A percentile compares a stretch with the other conserved stretches of the same genome.
Conservation (phyloP, 352 stramenopile genomes). For the Phytophthora citrophthora region DNA sequence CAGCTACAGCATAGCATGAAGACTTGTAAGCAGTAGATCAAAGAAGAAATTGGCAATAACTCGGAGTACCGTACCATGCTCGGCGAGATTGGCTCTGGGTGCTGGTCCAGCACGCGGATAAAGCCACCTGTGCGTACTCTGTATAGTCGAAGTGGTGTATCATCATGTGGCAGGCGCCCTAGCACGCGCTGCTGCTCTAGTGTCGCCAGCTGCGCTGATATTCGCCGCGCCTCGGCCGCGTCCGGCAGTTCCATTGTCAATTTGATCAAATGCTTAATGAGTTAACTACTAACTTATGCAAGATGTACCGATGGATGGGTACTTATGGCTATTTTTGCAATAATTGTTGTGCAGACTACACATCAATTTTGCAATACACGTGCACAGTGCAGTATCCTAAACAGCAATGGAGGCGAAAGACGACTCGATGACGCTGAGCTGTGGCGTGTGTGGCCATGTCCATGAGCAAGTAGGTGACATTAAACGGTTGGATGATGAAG, state of each 20-base stretch:
- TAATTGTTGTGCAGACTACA: background rate
- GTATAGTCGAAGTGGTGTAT: slow-evolving; percentile 50
- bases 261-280: background rate
- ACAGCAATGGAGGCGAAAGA: slow-evolving; percentile 23
- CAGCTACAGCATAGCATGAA: slow-evolving; percentile 29
- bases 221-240: slow-evolving; percentile 33
- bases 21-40: slow-evolving; percentile 23
- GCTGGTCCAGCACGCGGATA: slow-evolving; percentile 63
- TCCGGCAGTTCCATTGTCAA: slow-evolving; percentile 27
- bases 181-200: slow-evolving; percentile 39
- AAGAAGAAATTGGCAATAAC: background rate
- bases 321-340: background rate
- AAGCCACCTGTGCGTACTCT: slow-evolving; percentile 48
- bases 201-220: slow-evolving; percentile 39
- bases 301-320: background rate
- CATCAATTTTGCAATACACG: too few species aligned
- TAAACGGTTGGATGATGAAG: background rate
- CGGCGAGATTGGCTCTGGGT: slow-evolving; percentile 61
- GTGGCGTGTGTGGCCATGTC: slow-evolving; percentile 34
- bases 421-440: slow-evolving; percentile 13
- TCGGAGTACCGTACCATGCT: slow-evolving; percentile 41
- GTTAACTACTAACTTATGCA: background rate
- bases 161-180: slow-evolving; percentile 21
- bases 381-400: slow-evolving; percentile 7
- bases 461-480: slow-evolving; percentile 35